Evolutionary conservation across 176 grass and related monocot species (phyloP), one percentile per base, ranked within the genome.

Genomic region (Bolboschoenus planiculmis): DNA sequence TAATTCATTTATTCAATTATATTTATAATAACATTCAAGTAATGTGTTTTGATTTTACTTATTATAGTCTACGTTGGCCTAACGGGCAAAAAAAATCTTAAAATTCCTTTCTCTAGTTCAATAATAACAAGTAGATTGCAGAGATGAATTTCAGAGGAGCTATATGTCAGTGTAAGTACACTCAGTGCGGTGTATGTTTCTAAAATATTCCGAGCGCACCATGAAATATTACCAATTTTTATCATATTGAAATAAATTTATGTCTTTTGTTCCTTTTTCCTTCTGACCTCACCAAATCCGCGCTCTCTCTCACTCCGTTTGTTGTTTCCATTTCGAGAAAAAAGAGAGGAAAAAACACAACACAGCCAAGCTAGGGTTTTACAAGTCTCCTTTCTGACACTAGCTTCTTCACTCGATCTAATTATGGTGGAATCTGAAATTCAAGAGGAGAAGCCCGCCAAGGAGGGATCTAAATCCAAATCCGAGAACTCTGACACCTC

Each of bases 361-460:
- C 58, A 10, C 9, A 27, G 39, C 53, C 24, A 16, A 82, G 59
- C 80, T 82, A 82, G 80, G 80, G 80, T 82, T 82, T 82, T 66
- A 63, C 23, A 29, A 5, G 11, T 46, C 79, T 62, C 58, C 11
- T 29, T n/a, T 61, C 57, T 42, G 7, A 56, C 51, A 33, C 51
- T 58, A 53, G 44, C 26, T 46, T n/a, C 79, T 63, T 24, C 57
- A 46, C 56, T 47, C 80, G 56, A 56, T 59, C 37, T 47, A 60
- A 46, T 23, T 37, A 82, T 82, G 80, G 80, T 60, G n/a, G 78
- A 63, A 10, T 27, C 80, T 20, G 56, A 77, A 18, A 33, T 16
- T 3, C 72, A 40, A 30, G 80, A 64, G 36, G 57, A 63, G 56
- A 50, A 82, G 80, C 23, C 2, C 16, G n/a, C 2, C 50, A 79